phyloP scores from a whole-genome alignment of 345 rosid genomes.

The Brassica nigra region DNA sequence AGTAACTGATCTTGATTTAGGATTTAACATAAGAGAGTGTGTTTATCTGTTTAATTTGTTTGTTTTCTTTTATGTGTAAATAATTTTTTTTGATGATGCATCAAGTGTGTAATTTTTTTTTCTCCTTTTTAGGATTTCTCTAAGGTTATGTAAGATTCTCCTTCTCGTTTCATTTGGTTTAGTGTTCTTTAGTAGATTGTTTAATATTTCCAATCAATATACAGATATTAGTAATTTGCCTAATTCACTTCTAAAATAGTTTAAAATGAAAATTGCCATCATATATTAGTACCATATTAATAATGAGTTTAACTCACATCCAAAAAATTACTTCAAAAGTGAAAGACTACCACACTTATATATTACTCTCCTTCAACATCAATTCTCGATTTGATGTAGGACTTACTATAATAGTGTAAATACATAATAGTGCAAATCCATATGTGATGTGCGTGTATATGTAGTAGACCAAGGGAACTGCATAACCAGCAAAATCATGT shows the following conservation, averaged over 20 bases:
- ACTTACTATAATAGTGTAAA: not conserved
- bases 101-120: slow-evolving; percentile 28
- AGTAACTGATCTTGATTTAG: slow-evolving; percentile 29
- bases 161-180: slow-evolving; percentile 4
- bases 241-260: not conserved
- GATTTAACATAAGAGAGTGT: slow-evolving; percentile 11
- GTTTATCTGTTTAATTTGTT: slow-evolving; percentile 33
- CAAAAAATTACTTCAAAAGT: not conserved
- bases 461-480: not conserved
- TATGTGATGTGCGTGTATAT: not conserved
- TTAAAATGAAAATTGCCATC: not conserved
- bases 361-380: not conserved
- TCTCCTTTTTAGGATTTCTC: slow-evolving; percentile 6
- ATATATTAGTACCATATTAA: too few relatives aligned
- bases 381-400: not conserved
- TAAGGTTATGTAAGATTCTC: slow-evolving; percentile 25
- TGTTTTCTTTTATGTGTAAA: slow-evolving; percentile 29
- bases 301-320: not conserved
- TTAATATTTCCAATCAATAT: not conserved
- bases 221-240: not conserved
- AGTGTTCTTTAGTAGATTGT: slow-evolving; percentile 20
- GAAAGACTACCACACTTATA: not conserved
- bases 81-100: slow-evolving; percentile 12
- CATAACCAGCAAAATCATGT: not conserved
- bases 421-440: not conserved